Base-by-base conservation (phyloP, 108 stramenopile genomes). In the Cyclotella cryptica region DNA sequence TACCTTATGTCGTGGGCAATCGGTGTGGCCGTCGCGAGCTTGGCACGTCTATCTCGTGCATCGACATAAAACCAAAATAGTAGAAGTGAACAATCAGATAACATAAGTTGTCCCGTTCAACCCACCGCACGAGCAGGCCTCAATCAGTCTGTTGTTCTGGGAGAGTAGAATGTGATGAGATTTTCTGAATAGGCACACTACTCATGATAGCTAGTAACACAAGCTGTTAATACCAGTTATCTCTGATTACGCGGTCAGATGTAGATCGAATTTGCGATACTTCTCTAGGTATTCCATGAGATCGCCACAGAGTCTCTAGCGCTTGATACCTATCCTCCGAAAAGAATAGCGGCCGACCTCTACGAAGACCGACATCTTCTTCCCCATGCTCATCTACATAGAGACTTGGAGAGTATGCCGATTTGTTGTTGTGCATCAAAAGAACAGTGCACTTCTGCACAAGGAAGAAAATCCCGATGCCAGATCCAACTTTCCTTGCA, bases 301-400 rank as follows among this genome's bases (percentile, higher is more conserved):
- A 82, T 62, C 91, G 76, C 91, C 93, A 97, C 28, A 97, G 63
- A 27, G 69, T 70, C 73, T 94, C 93, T 15, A 97, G 81, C 17
- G 90, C 90, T 54, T 87, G 84, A 78, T 86, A 90, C 21, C 94
- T 82, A 42, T 87, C 88, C 18, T 92, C 86, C 30, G 95, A 91
- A 69, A 97, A 81, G 74, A 87, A 95, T n/a, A 97, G 77, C 22
- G 97, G 97, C 1, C 93, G 85, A 40, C 96, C 93, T 30, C 95
- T 80, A 11, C 90, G 76, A 3, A 97, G 86, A 10, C 92, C 89
- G 29, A 90, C 90, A 79, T 97, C 95, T 80, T 97, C 97, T 85
- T 97, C 97, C 13, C 97, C 97, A 58, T 97, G 89, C 66, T 94
- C 90, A 75, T 97, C 97, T 29, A 97, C 93, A 71, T 96, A 97